Base-by-base conservation (phyloP, 331 rosid species). In the Erythrophleum ivorense region DNA sequence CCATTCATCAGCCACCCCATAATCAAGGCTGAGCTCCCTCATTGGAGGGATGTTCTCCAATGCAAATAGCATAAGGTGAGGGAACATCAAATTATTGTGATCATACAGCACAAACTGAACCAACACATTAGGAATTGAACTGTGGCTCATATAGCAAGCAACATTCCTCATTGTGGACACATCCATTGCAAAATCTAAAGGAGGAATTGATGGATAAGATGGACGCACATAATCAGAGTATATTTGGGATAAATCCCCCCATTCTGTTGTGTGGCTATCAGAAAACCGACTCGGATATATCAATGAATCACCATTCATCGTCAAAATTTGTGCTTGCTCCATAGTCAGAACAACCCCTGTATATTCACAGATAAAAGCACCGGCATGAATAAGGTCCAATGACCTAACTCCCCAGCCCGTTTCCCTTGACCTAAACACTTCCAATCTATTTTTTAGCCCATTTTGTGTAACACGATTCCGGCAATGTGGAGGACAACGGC, bases 371-470 rank as follows among this genome's bases (percentile, higher is more conserved):
- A 96, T 94, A 82, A 96, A 96, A 16, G 95, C 67, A 60, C 99
- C 99, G 0, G 99, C 98, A 21, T 91, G 97, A 75, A 96, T 96
- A 84, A 96, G 80, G 81, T 96, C 95, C 88, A 96, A 81, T 40
- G 98, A 91, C 87, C 98, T 90, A 77, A 96, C 97, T 33, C 98
- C 99, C 99, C 99, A 96, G 45, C 97, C 91, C 3, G 97, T 94
- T 85, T 91, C 91, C 83, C 80, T 78, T 15, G 99, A 96, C 84
- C 99, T 86, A 78, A 96, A 96, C 83, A 96, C 97, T 81, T 96
- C 99, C 76, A 96, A 66, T 76, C 91, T 88, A 83, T 87, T 49
- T 66, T 38, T 92, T 83, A 89, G 53, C 69, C 99, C 98, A 73
- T 85, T 88, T 69, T 96, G 99, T 0, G 95, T 14, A 46, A 92